Conservation (phyloP, 768 basidiomycete genomes). For the Boletus reticuloceps region DNA sequence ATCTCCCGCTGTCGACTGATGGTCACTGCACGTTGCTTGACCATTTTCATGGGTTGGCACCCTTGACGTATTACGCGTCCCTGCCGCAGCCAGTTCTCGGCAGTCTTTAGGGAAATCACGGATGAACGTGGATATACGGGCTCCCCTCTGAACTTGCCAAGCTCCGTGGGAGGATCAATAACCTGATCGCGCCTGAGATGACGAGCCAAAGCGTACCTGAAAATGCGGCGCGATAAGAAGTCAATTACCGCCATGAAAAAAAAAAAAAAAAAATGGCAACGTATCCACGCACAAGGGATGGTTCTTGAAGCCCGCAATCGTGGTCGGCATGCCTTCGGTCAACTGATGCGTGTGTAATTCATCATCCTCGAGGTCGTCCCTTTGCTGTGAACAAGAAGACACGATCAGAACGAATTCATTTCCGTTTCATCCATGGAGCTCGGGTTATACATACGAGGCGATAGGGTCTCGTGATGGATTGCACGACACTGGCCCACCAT, state of each 20-base stretch:
- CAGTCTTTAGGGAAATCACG: constrained; percentile 83
- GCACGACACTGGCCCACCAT: constrained; percentile 83
- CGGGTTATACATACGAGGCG: constrained; percentile 57
- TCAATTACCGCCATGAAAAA: neutral
- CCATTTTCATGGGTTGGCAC: constrained; percentile 85
- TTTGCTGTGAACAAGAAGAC: constrained; percentile 50
- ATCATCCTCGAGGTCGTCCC: constrained; percentile 92
- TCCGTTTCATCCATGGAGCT: constrained; percentile 18
- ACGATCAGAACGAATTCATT: constrained; percentile 12
- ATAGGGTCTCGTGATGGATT: constrained; percentile 68
- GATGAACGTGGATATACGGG: constrained; percentile 84
- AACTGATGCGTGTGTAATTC: constrained; percentile 75
- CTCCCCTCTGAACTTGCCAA: constrained; percentile 92
- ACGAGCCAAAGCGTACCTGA: constrained; percentile 78
- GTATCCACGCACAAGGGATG: constrained; percentile 69
- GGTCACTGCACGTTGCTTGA: constrained; percentile 83
- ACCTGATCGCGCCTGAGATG: constrained; percentile 89
- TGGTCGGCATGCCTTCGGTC: constrained; percentile 91
- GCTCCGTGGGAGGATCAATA: constrained; percentile 73
- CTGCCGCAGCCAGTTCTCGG: constrained; percentile 92
- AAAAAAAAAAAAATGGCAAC: neutral
- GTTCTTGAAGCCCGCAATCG: constrained; percentile 89
- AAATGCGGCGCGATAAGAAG: constrained; percentile 3
- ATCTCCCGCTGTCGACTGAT: constrained; percentile 73
- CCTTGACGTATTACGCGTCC: constrained; percentile 72